These are phyloP conservation scores for Candida dajiaensis DNA, from an alignment of 805 yeast species.

Conservation along the genomic window DNA sequence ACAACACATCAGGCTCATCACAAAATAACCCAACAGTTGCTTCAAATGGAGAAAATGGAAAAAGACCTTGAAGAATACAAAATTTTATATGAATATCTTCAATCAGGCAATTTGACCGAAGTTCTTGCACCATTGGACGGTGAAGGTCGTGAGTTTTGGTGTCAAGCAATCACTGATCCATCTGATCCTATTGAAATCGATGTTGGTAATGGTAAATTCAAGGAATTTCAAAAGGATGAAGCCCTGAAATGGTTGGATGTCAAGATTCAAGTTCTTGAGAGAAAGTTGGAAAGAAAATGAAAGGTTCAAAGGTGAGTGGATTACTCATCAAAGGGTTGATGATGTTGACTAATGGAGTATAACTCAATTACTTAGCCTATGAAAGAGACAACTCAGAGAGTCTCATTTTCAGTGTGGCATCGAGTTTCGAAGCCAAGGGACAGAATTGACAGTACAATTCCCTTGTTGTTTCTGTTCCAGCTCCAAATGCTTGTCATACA, in stretches of 20 bases:
- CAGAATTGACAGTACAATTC: too few species aligned
- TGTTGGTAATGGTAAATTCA: conserved; percentile 2
- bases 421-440: too few species aligned
- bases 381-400: too few species aligned
- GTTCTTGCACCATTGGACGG: conserved; percentile 17
- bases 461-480: too few species aligned
- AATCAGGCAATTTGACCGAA: conserved; percentile 3
- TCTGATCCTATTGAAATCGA: conserved; percentile 7
- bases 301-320: not conserved
- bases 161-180: conserved; percentile 13
- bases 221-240: conserved; percentile 1
- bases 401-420: too few species aligned
- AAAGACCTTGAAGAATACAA: conserved; percentile 10
- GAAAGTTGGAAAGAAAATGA: not conserved
- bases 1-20: too few species aligned
- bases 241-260: conserved; percentile 5
- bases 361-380: too few species aligned
- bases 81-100: conserved; percentile 5
- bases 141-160: conserved; percentile 18
- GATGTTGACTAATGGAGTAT: too few species aligned
- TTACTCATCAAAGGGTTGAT: too few species aligned
- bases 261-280: conserved; percentile 3
- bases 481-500: too few species aligned
- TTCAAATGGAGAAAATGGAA: not conserved
- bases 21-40: too few species aligned